Conservation (phyloP, 163 green algal species). For the Chlamydomonas reinhardtii region DNA sequence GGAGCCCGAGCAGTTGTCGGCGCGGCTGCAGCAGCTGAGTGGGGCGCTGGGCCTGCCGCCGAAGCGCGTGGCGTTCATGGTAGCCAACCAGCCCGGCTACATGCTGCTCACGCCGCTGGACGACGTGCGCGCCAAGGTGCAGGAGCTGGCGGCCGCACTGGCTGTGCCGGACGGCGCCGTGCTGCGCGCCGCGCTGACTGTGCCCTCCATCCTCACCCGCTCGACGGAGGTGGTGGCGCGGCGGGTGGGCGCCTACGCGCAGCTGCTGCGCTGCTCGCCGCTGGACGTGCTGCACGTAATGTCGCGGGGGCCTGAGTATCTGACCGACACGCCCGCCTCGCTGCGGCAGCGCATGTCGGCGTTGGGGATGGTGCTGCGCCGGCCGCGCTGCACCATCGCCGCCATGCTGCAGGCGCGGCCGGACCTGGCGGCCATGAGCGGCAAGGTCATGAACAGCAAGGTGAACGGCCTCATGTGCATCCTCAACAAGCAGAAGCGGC, state of each 20-base stretch:
- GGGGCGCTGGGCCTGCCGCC: neutral
- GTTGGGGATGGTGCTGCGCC: constrained; percentile 20
- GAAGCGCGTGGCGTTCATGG: constrained; percentile 29
- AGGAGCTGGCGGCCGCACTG: constrained; percentile 17
- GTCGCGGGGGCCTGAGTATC: constrained; percentile 34
- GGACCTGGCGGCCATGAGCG: constrained; percentile 25
- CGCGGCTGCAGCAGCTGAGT: constrained; percentile 17
- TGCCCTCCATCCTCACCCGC: constrained; percentile 39
- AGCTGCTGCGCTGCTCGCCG: constrained; percentile 10
- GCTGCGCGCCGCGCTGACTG: neutral
- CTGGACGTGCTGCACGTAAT: constrained; percentile 45
- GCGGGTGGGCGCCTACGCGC: neutral
- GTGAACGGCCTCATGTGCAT: constrained; percentile 47
- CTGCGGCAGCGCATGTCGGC: constrained; percentile 25
- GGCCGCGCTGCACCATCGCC: constrained; percentile 26
- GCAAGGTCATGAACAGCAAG: constrained; percentile 39
- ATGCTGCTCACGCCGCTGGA: constrained; percentile 24
- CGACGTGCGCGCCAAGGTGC: neutral
- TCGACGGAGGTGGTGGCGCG: neutral
- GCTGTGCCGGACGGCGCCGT: constrained; percentile 8
- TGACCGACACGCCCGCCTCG: constrained; percentile 36
- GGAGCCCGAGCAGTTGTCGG: constrained; percentile 16
- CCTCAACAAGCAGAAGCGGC: constrained; percentile 48
- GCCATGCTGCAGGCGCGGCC: constrained; percentile 40
- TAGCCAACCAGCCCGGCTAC: constrained; percentile 26